Base-by-base conservation (phyloP, 2,329 filamentous ascomycete species). In the Beauveria medogensis region DNA sequence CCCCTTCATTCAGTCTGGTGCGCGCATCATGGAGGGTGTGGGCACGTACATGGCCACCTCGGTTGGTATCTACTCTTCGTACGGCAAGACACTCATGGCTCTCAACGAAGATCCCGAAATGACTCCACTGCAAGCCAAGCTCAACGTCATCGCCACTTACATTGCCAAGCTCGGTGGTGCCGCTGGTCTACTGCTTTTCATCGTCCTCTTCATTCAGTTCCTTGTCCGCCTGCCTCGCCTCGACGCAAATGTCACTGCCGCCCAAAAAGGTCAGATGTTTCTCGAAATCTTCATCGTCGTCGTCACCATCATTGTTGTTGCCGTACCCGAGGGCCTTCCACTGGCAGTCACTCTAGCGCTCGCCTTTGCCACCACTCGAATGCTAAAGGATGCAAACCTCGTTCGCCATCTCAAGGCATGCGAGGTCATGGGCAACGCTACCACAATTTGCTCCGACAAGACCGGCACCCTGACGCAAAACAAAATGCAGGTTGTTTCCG, bases 151-250 rank as follows among this genome's bases (percentile, higher is more conserved):
- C 64, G 89, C 89, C 62, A 86, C 89, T 65, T 90, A 88, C 75
- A 91, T 91, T 70, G 88, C 88, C 62, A 90, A 89, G 72, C 77
- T 91, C 41, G 88, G 88, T 73, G 91, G 90, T 71, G 85, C 81
- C 55, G 90, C 91, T 54, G 91, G 89, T 65, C 77, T 94, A 16
- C 76, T 91, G 9, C 79, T 96, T 52, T 96, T 97, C 75, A 80
- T 93, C 52, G 88, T 95, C 51, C 80, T 96, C 16, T 84, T 96
- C 69, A 92, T 96, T 75, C 84, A 91, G 68, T 97, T 96, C 70
- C 78, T 94, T 10, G 90, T 86, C 53, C 76, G 84, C 14, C 81
- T 96, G 3, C 77, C 79, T 6, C 70, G 80, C 73, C 59, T 76
- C 73, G 64, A 64, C 20, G 78, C 83, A 62, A 65, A 69, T 3